Evolutionary conservation across 805 yeast species (phyloP), one percentile per base, ranked within the genome.

Genomic region (Kluyveromyces lactis): DNA sequence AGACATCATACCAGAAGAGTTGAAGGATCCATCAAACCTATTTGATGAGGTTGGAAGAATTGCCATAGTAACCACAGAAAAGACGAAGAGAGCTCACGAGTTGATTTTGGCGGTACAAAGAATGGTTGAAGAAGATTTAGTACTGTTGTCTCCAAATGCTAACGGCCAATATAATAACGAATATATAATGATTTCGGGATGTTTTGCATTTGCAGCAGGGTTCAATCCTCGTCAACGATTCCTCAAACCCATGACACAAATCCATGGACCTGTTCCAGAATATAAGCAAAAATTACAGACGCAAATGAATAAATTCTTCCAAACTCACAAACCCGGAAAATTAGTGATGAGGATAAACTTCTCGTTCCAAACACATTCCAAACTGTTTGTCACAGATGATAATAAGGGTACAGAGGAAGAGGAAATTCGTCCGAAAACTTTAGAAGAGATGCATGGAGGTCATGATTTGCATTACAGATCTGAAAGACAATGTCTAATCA

Each of bases 181-280:
- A 49, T 82, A 80, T 52, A 63, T 70, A 19, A 55, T 79, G 31
- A 64, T 79, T 38, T 78, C 77, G 0, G 75, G 77, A 6, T 62
- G 72, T 3, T 70, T 78, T 18, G 76, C 78, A 6, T 80, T 79
- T 48, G 86, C 90, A 1, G 75, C 81, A 1, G 90, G 90, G 2
- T 83, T 83, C 57, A 76, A 77, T 51, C 89, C 90, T 4, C 58
- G 67, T 4, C 60, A 53, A 8, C 70, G 73, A 45, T 67, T 73
- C 45, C 64, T 77, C 50, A 58, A 66, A 48, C 77, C 81, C 2
- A 58, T 83, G 29, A 72, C 83, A 0, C 62, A 55, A 34, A 72
- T 83, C 43, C 94, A 83, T 52, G 70, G 62, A 2, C 89, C 89
- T 0, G 89, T 83, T 2, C 94, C 92, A 0, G 73, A 72, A 43